Evolutionary conservation across 2,329 filamentous ascomycete species (phyloP).

Genomic region (Penicillium freii): DNA sequence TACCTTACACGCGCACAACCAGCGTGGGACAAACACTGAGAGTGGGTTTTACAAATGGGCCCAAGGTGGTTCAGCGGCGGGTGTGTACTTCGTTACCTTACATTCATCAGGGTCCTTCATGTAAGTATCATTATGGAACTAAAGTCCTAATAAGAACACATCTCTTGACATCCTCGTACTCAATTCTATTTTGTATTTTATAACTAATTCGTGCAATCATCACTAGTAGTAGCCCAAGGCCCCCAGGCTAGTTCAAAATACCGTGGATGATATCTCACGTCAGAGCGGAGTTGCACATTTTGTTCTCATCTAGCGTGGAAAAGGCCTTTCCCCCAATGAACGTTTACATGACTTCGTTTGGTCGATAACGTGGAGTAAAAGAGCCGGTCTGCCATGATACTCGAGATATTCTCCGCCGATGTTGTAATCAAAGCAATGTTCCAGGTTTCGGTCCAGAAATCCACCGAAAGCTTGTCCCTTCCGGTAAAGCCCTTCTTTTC

Average conservation of each 20-base stretch:
- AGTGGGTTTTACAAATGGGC: not conserved
- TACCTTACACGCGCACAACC: not conserved
- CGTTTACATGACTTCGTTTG: not conserved
- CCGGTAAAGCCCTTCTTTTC: not conserved
- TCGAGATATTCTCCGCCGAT: not conserved
- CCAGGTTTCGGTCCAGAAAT: not conserved
- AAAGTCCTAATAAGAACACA: not conserved
- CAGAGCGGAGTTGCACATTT: not conserved
- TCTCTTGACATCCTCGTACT: not conserved
- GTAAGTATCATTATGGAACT: not conserved
- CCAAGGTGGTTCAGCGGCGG: not conserved
- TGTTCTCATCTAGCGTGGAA: no score
- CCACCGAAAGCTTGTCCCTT: not conserved
- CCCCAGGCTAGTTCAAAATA: not conserved
- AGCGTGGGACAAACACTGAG: not conserved
- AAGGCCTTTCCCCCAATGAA: not conserved
- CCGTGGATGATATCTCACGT: not conserved
- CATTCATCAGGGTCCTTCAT: not conserved
- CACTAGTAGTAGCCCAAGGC: not conserved
- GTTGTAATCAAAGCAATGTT: not conserved
- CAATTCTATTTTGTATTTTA: no score
- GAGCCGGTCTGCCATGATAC: not conserved
- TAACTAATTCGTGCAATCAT: not conserved
- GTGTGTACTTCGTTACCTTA: not conserved
- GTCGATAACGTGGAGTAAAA: not conserved